Evolutionary conservation across 1,284 basidiomycete species (phyloP), one percentile per base, ranked within the genome.

Genomic region (Ceratobasidium sp.): DNA sequence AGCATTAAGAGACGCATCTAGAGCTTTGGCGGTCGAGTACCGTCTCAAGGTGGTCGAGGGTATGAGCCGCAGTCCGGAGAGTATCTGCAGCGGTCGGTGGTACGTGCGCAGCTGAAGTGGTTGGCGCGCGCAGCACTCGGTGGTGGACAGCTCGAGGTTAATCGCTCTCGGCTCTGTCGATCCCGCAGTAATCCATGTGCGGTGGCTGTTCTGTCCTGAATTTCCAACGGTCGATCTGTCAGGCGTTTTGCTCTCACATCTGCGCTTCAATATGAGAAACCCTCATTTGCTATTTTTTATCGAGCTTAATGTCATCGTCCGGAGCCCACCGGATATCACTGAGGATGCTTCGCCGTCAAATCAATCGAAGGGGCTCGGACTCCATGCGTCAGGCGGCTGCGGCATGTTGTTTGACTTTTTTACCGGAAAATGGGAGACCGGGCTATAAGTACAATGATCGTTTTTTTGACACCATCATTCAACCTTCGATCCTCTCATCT

Each of bases 171-270:
- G 10, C 17, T 17, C 38, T 38, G 62, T 29, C 62, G 62, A 65
- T 65, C 64, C 50, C 40, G 64, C 50, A 64, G 47, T 29, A 64
- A 27, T 64, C 60, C 57, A 62, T 49, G 38, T 50, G 55, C 35
- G 50, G 64, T 50, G 64, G 64, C 52, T 34, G 40, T 67, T n/a
- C 22, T 7, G 8, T 40, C 38, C 38, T 17, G 57, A 34, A 64
- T 64, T 64, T 52, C 22, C 35, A 64, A 50, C 38, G 50, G 40
- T 31, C 27, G 29, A 45, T 47, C 57, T 17, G 6, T 35, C 8
- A 2, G 17, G 3, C 20, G 27, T 20, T 49, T 42, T 29, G n/a
- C n/a, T n/a, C n/a, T 20, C 20, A n/a, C 34, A 34, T 64, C 42
- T 52, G 7, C 15, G 27, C 20, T 17, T 35, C 13, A 29, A 12